These are phyloP conservation scores for Candida dendrica DNA, from an alignment of 805 yeast genomes.

Conservation along the genomic window DNA sequence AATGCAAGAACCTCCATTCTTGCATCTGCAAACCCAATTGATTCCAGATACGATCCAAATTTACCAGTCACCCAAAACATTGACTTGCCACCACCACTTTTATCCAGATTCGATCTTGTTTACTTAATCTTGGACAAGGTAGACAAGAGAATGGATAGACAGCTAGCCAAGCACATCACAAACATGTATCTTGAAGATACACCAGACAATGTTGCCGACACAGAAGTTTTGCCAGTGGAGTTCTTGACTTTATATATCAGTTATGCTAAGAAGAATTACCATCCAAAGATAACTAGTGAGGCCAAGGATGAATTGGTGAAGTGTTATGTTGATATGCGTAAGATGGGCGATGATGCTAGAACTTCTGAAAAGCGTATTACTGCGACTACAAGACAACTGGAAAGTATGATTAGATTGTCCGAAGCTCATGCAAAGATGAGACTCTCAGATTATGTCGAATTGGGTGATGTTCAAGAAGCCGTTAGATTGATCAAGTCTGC, in stretches of 20 bases:
- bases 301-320: constrained; percentile 83
- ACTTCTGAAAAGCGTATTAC: constrained; percentile 86
- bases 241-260: constrained; percentile 84
- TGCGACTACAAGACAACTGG: constrained; percentile 96
- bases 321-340: constrained; percentile 89
- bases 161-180: constrained; percentile 85
- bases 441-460: constrained; percentile 59
- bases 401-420: constrained; percentile 86
- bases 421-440: constrained; percentile 99
- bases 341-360: constrained; percentile 85
- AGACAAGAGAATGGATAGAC: constrained; percentile 77
- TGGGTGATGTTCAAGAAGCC: constrained; percentile 85
- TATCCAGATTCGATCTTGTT: constrained; percentile 92
- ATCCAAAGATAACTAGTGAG: constrained; percentile 72
- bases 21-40: constrained; percentile 96
- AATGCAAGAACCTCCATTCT: constrained; percentile 94
- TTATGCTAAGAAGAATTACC: constrained; percentile 80
- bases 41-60: constrained; percentile 91
- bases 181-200: constrained; percentile 85
- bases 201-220: constrained; percentile 62
- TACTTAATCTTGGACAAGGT: constrained; percentile 89
- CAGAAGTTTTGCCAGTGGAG: constrained; percentile 77
- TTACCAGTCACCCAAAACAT: constrained; percentile 92
- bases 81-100: constrained; percentile 91
- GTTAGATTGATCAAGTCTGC: constrained; percentile 90